Base-by-base conservation (phyloP, 352 stramenopile genomes). In the Thalassiosira ordinaria region DNA sequence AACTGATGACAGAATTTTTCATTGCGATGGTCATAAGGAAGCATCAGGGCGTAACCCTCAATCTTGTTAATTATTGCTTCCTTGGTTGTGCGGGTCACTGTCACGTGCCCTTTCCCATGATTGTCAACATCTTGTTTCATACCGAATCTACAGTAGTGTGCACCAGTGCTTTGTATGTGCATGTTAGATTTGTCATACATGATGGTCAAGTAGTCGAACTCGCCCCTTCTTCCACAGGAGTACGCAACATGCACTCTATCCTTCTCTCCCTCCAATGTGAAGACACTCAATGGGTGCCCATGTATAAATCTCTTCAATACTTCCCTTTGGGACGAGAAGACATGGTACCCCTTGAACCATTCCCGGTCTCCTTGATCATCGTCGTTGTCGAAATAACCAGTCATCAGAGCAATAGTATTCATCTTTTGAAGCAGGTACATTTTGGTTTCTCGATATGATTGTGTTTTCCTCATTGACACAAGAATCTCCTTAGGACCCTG, bases 381-480 rank as follows among this genome's bases (percentile, higher is more conserved):
- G 6, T 16, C 5, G 14, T 22, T 3, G 44, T 52, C 18, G 44
- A 52, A 6, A 5, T 14, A 20, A 33, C 29, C 37, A 57, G 47
- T 13, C n/a, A 57, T n/a, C 44, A 52, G n/a, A n/a, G 41, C 41
- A 29, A 55, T 55, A 29, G n/a, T 18, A 55, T 11, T 29, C 20
- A 64, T 6, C 16, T 64, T 64, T n/a, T 64, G 55, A 9, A 64
- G 55, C 9, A 64, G 13, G 0, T 2, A 4, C 29, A 49, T 64
- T 51, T 64, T 64, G 27, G 31, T 51, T 49, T 68, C 9, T 18
- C 46, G 39, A 26, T 56, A 56, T n/a, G 14, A 24, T 33, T 57
- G 60, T 31, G 0, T 5, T 16, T 57, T 46, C 31, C 41, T 68
- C 31, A 57, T 55, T 16, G 41, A 24, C 14, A 24, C 16, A 18